Conservation (phyloP, 73 alveolate species). For the Stentor coeruleus region DNA sequence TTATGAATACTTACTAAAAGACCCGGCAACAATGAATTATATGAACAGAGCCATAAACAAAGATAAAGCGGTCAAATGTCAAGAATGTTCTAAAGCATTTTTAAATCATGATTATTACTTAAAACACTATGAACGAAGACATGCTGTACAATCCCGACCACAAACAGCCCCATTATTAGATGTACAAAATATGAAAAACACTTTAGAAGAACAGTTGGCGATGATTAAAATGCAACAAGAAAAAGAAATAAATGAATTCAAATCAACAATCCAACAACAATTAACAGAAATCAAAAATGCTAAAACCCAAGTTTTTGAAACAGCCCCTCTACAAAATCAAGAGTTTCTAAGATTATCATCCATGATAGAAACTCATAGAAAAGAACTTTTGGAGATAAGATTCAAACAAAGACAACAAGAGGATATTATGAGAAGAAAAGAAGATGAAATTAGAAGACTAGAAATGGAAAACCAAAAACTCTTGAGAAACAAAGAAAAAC, state of each 20-base stretch:
- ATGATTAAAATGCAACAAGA: background rate
- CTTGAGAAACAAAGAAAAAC: background rate
- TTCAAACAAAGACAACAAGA: background rate
- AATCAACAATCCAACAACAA: background rate
- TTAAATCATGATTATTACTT: background rate
- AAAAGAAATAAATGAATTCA: background rate
- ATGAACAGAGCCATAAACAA: background rate
- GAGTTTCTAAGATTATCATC: too few relatives aligned
- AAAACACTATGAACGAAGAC: background rate
- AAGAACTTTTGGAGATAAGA: background rate
- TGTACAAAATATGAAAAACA: background rate
- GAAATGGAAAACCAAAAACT: background rate
- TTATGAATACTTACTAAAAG: background rate
- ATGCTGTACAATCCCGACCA: slow-evolving; percentile 11
- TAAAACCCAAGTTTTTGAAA: background rate
- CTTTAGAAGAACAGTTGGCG: background rate
- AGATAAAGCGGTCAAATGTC: background rate
- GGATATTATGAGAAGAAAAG: background rate
- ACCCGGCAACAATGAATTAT: background rate
- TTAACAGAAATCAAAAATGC: background rate
- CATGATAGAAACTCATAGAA: background rate
- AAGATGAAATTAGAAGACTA: background rate
- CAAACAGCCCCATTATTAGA: background rate
- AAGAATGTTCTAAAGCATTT: background rate
- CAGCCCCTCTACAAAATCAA: background rate